Conservation (phyloP, 2,329 filamentous ascomycete genomes). For the Pseudocercospora cruenta region DNA sequence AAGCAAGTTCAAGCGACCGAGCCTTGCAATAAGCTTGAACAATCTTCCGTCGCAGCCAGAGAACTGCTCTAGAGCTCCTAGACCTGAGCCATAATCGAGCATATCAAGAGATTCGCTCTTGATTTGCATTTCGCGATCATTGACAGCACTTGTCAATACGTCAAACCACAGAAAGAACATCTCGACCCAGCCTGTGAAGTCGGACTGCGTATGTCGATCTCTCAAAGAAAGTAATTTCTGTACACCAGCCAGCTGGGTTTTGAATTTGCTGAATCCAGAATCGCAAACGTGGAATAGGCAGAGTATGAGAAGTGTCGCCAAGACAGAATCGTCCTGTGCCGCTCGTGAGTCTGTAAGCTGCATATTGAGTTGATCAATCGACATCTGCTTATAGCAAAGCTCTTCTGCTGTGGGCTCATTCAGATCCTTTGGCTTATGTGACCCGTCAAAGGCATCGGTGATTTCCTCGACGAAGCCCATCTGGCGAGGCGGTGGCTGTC, state of each 20-base stretch:
- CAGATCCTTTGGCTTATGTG: constrained; percentile 40
- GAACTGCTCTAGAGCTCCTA: constrained; percentile 79
- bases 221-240: constrained; percentile 85
- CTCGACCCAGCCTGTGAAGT: constrained; percentile 86
- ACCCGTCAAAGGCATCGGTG: constrained; percentile 30
- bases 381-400: constrained; percentile 80
- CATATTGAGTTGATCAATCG: constrained; percentile 80
- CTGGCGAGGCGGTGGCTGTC: constrained; percentile 58
- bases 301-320: constrained; percentile 83
- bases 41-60: constrained; percentile 84
- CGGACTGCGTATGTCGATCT: constrained; percentile 60
- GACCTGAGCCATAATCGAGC: constrained; percentile 65
- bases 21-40: constrained; percentile 82
- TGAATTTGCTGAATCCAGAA: constrained; percentile 89
- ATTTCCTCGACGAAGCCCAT: constrained; percentile 40
- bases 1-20: constrained; percentile 82
- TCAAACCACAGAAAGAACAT: constrained; percentile 94
- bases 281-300: constrained; percentile 94
- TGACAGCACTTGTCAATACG: constrained; percentile 87
- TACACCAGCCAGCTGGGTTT: constrained; percentile 89
- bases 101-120: constrained; percentile 65
- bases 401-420: constrained; percentile 72
- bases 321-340: constrained; percentile 80
- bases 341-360: constrained; percentile 76
- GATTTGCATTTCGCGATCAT: constrained; percentile 85